These are phyloP conservation scores for Stevia rebaudiana DNA, from an alignment of 140 eudicot species.

Conservation along the genomic window DNA sequence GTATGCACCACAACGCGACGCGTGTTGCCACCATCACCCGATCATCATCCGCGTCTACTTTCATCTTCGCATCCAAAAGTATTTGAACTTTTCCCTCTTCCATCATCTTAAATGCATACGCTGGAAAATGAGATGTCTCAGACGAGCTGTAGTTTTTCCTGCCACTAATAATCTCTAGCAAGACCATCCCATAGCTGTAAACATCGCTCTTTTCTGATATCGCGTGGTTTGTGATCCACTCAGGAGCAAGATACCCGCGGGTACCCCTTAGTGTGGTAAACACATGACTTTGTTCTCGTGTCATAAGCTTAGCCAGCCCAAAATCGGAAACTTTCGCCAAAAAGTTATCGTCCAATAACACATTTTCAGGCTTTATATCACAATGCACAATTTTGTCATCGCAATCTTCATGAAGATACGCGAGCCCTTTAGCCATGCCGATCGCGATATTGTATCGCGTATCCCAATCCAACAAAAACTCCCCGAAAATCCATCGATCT, in stretches of 20 bases:
- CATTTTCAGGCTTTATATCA: slow-evolving; percentile 90
- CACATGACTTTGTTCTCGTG: slow-evolving; percentile 88
- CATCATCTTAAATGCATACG: slow-evolving; percentile 74
- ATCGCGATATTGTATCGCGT: slow-evolving; percentile 70
- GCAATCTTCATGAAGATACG: slow-evolving; percentile 93
- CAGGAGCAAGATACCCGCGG: slow-evolving; percentile 92
- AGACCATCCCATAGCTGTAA: slow-evolving; percentile 86
- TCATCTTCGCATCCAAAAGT: slow-evolving; percentile 49
- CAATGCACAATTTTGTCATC: slow-evolving; percentile 81
- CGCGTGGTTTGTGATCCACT: slow-evolving; percentile 90
- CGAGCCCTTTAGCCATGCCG: slow-evolving; percentile 87
- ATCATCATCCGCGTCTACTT: slow-evolving; percentile 44
- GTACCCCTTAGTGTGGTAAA: slow-evolving; percentile 84
- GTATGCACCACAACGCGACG: slow-evolving; percentile 96
- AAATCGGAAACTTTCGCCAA: slow-evolving; percentile 85
- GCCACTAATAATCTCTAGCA: slow-evolving; percentile 84
- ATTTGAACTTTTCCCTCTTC: slow-evolving; percentile 61
- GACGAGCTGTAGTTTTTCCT: slow-evolving; percentile 61
- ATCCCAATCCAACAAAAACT: slow-evolving; percentile 57
- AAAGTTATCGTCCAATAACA: slow-evolving; percentile 68
- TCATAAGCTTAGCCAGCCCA: slow-evolving; percentile 93
- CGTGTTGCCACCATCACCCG: slow-evolving; percentile 53
- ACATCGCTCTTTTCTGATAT: slow-evolving; percentile 96
- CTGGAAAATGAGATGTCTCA: slow-evolving; percentile 59
- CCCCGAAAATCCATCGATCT: slow-evolving; percentile 75